Evolutionary conservation across 2,329 filamentous ascomycete species (phyloP).

Genomic region (Verticillium dahliae): DNA sequence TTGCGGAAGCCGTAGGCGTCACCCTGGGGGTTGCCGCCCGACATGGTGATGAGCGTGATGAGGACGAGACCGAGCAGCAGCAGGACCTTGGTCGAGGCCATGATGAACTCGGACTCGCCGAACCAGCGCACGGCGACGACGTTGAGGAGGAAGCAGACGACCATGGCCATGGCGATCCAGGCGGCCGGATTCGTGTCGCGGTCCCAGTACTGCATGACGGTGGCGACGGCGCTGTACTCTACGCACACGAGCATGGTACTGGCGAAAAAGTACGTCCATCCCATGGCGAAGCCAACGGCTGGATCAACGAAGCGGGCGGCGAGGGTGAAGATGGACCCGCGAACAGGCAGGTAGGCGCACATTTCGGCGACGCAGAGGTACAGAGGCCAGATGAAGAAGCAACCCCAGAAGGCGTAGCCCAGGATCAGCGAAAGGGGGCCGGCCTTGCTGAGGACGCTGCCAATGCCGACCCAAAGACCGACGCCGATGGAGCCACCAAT

Average conservation of each 20-base stretch:
- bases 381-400: slow-evolving; percentile 34
- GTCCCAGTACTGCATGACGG: slow-evolving; percentile 37
- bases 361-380: slow-evolving; percentile 45
- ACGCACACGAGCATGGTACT: slow-evolving; percentile 37
- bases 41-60: slow-evolving; percentile 62
- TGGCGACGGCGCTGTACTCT: slow-evolving; percentile 36
- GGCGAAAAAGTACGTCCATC: slow-evolving; percentile 39
- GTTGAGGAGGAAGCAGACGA: slow-evolving; percentile 38
- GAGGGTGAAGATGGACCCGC: slow-evolving; percentile 48
- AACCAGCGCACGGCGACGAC: slow-evolving; percentile 38
- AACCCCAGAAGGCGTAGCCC: slow-evolving; percentile 36
- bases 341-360: slow-evolving; percentile 47
- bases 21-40: slow-evolving; percentile 57
- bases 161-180: slow-evolving; percentile 41
- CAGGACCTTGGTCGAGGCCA: slow-evolving; percentile 48
- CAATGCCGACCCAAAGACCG: slow-evolving; percentile 38
- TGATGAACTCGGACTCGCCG: slow-evolving; percentile 41
- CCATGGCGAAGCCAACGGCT: slow-evolving; percentile 49
- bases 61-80: slow-evolving; percentile 48
- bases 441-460: slow-evolving; percentile 31
- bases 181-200: slow-evolving; percentile 35
- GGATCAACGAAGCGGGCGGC: slow-evolving; percentile 49
- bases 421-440: slow-evolving; percentile 37
- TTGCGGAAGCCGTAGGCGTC: slow-evolving; percentile 58
- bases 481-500: slow-evolving; percentile 40